Percentiles rank a stretch among this genome's conserved stretches.
Conservation (phyloP, 176 grass and related monocot genomes). For the Alloteropsis semialata region DNA sequence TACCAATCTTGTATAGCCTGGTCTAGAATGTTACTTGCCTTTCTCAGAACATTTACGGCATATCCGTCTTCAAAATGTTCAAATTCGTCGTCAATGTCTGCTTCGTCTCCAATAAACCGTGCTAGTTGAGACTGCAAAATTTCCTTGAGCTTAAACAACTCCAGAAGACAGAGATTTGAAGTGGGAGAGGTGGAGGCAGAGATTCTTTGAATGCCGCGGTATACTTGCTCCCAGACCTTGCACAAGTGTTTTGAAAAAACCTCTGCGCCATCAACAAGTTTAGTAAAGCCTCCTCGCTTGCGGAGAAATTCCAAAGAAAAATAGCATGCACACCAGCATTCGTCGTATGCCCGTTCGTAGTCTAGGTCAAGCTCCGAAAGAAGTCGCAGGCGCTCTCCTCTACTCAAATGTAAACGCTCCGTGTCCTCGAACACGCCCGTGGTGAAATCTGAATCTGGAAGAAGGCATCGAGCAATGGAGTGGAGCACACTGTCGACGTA, state of each 20-base stretch:
- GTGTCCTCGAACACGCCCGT: accelerated
- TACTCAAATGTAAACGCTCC: background rate
- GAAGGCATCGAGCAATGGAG: background rate
- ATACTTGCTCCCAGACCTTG: background rate
- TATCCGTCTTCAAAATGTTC: too few species aligned
- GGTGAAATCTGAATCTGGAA: background rate
- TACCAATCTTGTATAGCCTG: background rate
- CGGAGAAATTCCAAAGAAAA: background rate
- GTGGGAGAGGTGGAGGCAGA: background rate
- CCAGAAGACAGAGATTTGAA: background rate
- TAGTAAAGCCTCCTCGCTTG: background rate
- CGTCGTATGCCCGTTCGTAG: background rate
- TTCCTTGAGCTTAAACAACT: background rate
- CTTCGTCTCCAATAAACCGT: background rate
- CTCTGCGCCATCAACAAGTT: background rate
- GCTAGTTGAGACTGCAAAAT: background rate
- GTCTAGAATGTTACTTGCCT: background rate
- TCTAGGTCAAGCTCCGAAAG: background rate
- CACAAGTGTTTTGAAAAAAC: background rate
- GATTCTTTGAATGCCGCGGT: background rate
- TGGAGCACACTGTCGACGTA: background rate
- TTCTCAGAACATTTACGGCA: background rate
- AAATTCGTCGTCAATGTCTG: too few species aligned
- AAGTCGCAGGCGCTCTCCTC: background rate
- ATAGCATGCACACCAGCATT: background rate